These are phyloP conservation scores for Nothophoma quercina DNA, from an alignment of 2,329 filamentous ascomycete species.

Conservation along the genomic window DNA sequence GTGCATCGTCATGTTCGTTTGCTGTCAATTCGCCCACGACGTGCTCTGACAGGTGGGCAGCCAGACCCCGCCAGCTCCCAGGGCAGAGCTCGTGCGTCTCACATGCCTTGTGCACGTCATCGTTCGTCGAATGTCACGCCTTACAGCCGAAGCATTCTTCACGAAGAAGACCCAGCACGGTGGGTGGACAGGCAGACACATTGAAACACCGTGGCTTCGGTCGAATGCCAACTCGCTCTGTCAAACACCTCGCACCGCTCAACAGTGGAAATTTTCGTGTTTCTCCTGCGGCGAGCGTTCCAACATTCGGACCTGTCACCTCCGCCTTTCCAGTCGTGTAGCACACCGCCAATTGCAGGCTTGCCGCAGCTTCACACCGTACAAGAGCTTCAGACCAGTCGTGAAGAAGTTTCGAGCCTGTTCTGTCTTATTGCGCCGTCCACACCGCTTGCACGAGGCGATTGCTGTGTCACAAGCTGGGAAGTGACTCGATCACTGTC, in stretches of 20 bases:
- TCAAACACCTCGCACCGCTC: background rate
- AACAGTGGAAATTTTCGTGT: slow-evolving; percentile 10
- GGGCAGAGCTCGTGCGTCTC: slow-evolving; percentile 22
- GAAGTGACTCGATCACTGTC: background rate
- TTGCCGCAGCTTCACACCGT: slow-evolving; percentile 2
- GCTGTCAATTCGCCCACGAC: slow-evolving; percentile 18
- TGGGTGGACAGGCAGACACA: slow-evolving; percentile 1
- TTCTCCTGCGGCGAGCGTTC: slow-evolving; percentile 19
- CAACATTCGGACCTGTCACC: slow-evolving; percentile 26
- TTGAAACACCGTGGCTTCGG: slow-evolving; percentile 3
- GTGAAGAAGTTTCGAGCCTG: slow-evolving; percentile 1
- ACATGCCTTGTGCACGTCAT: slow-evolving; percentile 22
- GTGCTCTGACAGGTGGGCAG: slow-evolving; percentile 4
- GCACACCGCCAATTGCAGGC: slow-evolving; percentile 30
- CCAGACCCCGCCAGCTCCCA: slow-evolving; percentile 30
- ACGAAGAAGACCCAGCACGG: slow-evolving; percentile 1
- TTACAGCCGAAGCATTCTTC: slow-evolving; percentile 10
- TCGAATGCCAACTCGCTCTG: background rate
- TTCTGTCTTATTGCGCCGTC: background rate
- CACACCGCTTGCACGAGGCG: slow-evolving; percentile 10
- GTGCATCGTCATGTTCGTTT: slow-evolving; percentile 21
- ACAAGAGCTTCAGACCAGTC: background rate
- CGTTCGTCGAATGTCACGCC: slow-evolving; percentile 4
- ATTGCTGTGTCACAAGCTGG: background rate
- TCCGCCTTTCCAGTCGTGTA: slow-evolving; percentile 12